These are phyloP conservation scores for Cladorrhinum samala DNA, from an alignment of 495 filamentous ascomycete species.

Conservation along the genomic window DNA sequence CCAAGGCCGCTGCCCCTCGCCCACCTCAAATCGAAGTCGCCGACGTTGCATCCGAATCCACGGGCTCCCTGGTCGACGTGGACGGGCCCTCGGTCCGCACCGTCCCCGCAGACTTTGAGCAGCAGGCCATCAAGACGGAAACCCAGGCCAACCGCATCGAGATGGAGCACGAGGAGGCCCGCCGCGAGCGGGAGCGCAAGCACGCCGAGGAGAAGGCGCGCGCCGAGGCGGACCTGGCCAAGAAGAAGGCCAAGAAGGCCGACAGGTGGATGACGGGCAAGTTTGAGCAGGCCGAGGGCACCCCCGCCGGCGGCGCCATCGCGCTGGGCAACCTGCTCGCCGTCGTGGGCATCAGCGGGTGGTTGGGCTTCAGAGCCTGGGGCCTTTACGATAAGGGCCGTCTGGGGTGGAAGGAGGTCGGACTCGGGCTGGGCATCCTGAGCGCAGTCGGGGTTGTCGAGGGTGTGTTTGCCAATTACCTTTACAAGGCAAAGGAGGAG, in stretches of 20 bases:
- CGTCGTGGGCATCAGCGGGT: slow-evolving; percentile 40
- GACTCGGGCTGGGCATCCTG: slow-evolving; percentile 52
- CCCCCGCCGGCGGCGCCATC: slow-evolving; percentile 30
- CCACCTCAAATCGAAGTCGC: slow-evolving; percentile 56
- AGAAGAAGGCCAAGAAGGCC: slow-evolving; percentile 45
- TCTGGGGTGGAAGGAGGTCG: slow-evolving; percentile 64
- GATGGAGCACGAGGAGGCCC: slow-evolving; percentile 48
- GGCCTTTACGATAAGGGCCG: slow-evolving; percentile 55
- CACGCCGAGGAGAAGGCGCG: slow-evolving; percentile 36
- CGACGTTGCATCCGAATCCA: slow-evolving; percentile 47
- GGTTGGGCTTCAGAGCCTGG: slow-evolving; percentile 42
- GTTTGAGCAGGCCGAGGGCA: slow-evolving; percentile 22
- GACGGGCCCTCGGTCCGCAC: slow-evolving; percentile 65
- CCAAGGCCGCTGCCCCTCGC: slow-evolving; percentile 56
- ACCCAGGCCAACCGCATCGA: slow-evolving; percentile 64
- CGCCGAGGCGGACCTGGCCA: slow-evolving; percentile 43
- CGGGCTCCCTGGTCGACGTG: slow-evolving; percentile 70
- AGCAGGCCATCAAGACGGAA: slow-evolving; percentile 61
- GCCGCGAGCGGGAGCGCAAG: slow-evolving; percentile 36
- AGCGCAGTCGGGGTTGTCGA: slow-evolving; percentile 36
- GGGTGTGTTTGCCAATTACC: slow-evolving; percentile 32
- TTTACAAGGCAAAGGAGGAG: slow-evolving; percentile 36
- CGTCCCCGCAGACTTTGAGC: slow-evolving; percentile 60
- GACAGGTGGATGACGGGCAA: slow-evolving; percentile 34
- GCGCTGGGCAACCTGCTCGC: slow-evolving; percentile 34